Percentiles rank a stretch among this genome's conserved stretches.
Evolutionary conservation across 2,329 filamentous ascomycete genomes (phyloP).

Genomic region (Aspergillus brunneoviolaceus): DNA sequence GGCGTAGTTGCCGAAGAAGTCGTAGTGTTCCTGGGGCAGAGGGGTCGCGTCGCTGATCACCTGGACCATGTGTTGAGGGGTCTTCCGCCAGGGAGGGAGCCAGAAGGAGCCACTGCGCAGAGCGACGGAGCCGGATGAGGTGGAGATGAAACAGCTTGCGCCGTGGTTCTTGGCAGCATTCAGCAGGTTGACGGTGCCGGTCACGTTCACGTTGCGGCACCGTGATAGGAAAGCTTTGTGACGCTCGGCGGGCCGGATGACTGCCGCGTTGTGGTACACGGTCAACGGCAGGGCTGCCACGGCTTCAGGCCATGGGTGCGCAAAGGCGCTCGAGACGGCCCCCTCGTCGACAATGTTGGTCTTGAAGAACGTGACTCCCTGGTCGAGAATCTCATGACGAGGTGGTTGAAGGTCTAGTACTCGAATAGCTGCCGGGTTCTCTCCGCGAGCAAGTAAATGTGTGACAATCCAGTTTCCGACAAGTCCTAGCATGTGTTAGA

Average conservation of each 20-base stretch:
- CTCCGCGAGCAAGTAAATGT: constrained; percentile 55
- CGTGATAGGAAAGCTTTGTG: constrained; percentile 47
- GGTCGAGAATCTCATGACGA: constrained; percentile 44
- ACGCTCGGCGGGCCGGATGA: constrained; percentile 54
- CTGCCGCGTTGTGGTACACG: constrained; percentile 59
- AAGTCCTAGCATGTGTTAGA: constrained; percentile 44
- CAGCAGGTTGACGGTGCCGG: constrained; percentile 52
- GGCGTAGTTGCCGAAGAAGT: constrained; percentile 53
- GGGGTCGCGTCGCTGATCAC: constrained; percentile 45
- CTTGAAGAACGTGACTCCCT: constrained; percentile 47
- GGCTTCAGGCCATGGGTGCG: constrained; percentile 47
- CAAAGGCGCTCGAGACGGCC: constrained; percentile 49
- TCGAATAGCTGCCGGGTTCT: constrained; percentile 52
- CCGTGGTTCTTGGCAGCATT: constrained; percentile 48
- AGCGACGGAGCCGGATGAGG: constrained; percentile 53
- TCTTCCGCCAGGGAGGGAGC: constrained; percentile 45
- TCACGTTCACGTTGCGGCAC: constrained; percentile 52
- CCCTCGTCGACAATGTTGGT: constrained; percentile 52
- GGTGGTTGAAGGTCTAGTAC: constrained; percentile 54
- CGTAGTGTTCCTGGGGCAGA: constrained; percentile 40
- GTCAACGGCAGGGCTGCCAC: constrained; percentile 51
- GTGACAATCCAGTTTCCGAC: constrained; percentile 57
- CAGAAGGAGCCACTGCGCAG: constrained; percentile 47
- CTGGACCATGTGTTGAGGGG: constrained; percentile 47
- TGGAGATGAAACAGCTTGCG: constrained; percentile 54